Percentiles rank a stretch among this genome's conserved stretches.
Evolutionary conservation across 352 stramenopile genomes (phyloP).

Genomic region (Elongisporangium senticosum): DNA sequence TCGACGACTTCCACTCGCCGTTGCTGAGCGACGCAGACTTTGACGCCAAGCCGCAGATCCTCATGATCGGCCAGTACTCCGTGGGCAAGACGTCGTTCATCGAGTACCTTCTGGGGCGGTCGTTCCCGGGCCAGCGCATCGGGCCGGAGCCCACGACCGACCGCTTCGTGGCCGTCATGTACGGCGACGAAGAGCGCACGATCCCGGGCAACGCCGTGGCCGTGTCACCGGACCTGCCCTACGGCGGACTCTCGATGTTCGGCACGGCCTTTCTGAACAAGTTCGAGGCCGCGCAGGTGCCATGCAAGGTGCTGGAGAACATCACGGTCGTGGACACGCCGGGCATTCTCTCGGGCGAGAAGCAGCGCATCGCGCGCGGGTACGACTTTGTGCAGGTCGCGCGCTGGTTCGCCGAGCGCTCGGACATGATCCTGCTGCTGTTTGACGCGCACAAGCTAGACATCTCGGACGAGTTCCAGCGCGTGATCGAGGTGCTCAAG

Average conservation of each 20-base stretch:
- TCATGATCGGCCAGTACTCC: slow-evolving; percentile 98
- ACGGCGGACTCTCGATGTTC: slow-evolving; percentile 93
- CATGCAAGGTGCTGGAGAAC: slow-evolving; percentile 90
- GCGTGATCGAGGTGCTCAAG: slow-evolving; percentile 94
- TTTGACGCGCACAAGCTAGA: slow-evolving; percentile 99
- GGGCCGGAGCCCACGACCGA: slow-evolving; percentile 98
- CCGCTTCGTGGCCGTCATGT: slow-evolving; percentile 97
- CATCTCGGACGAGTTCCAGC: slow-evolving; percentile 99
- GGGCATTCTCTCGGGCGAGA: slow-evolving; percentile 97
- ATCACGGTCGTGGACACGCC: slow-evolving; percentile 98
- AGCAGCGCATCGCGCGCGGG: slow-evolving; percentile 94
- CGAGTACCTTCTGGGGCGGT: slow-evolving; percentile 92
- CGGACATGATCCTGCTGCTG: slow-evolving; percentile 97
- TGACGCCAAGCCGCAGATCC: slow-evolving; percentile 96
- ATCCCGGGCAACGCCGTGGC: slow-evolving; percentile 97
- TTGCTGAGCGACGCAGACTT: slow-evolving; percentile 94
- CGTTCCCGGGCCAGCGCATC: slow-evolving; percentile 96
- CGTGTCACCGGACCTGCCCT: slow-evolving; percentile 93
- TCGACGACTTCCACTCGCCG: slow-evolving; percentile 91
- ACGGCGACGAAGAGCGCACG: slow-evolving; percentile 94
- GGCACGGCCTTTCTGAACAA: slow-evolving; percentile 98
- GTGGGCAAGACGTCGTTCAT: slow-evolving; percentile 99
- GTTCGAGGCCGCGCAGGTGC: slow-evolving; percentile 95
- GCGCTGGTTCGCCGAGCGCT: slow-evolving; percentile 93
- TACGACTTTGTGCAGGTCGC: slow-evolving; percentile 96